A percentile compares a stretch with the other conserved stretches of the same genome.
These are phyloP conservation scores for Saprolegnia parasitica DNA, from an alignment of 352 stramenopile species.

Conservation along the genomic window DNA sequence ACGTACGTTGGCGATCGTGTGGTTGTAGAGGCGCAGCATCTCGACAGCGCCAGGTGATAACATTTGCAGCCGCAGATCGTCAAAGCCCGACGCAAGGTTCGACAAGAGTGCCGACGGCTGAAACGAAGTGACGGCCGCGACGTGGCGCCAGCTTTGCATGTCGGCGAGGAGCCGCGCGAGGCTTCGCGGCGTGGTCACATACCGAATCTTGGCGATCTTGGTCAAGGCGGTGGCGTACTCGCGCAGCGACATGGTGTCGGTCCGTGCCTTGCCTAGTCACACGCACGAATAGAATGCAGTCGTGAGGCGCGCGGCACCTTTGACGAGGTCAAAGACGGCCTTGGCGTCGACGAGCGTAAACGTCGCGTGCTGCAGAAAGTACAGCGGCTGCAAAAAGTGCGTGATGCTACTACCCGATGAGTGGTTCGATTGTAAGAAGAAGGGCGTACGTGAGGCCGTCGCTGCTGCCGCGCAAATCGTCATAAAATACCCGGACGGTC, in stretches of 20 bases:
- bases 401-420: too few species aligned
- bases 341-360: constrained; percentile 68
- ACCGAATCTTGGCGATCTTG: constrained; percentile 28
- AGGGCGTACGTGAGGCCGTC: constrained; percentile 26
- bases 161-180: constrained; percentile 37
- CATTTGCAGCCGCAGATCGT: constrained; percentile 48
- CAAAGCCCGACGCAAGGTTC: constrained; percentile 30
- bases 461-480: constrained; percentile 16
- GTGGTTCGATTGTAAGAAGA: too few species aligned
- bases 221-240: constrained; percentile 25
- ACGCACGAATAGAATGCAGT: not conserved
- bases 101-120: not conserved
- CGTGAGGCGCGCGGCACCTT: constrained; percentile 30
- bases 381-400: constrained; percentile 34
- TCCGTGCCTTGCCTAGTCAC: constrained; percentile 15
- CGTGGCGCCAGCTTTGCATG: constrained; percentile 25
- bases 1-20: constrained; percentile 23
- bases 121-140: not conserved
- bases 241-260: constrained; percentile 9
- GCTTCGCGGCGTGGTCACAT: constrained; percentile 30
- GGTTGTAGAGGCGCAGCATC: constrained; percentile 45
- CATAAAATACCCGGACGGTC: constrained; percentile 11
- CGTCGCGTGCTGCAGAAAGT: constrained; percentile 56
- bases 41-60: constrained; percentile 42
- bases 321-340: constrained; percentile 55